These are phyloP conservation scores for Lachancea waltii DNA, from an alignment of 805 yeast genomes.

Conservation along the genomic window DNA sequence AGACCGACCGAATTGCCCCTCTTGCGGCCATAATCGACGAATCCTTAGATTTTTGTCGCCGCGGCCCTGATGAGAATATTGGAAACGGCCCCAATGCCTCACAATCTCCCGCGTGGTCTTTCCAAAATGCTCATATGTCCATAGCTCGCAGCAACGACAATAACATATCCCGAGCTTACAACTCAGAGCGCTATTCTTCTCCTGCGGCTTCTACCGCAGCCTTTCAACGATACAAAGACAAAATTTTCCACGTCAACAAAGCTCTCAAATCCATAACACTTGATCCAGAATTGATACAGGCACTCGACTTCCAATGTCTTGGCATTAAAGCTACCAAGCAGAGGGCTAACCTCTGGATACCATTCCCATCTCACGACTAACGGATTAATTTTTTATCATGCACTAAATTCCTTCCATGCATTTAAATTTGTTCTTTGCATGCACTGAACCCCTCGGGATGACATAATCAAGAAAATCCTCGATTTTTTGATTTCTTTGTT, in stretches of 20 bases:
- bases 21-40: conserved; percentile 3
- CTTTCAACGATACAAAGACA: background rate
- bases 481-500: conserved; percentile 3
- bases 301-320: conserved; percentile 5
- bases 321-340: conserved; percentile 10
- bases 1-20: background rate
- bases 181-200: background rate
- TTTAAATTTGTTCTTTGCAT: background rate
- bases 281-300: background rate
- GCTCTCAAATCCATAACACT: conserved; percentile 1
- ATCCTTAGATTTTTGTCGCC: conserved; percentile 5
- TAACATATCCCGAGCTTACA: background rate
- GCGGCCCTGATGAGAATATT: background rate
- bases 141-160: conserved; percentile 2
- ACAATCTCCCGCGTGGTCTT: background rate
- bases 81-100: background rate
- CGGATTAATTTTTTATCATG: too few species aligned
- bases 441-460: too few species aligned
- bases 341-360: conserved; percentile 8
- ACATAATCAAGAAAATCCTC: too few species aligned
- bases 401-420: too few species aligned
- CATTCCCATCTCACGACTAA: conserved; percentile 2
- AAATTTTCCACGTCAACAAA: conserved; percentile 3
- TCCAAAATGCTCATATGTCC: conserved; percentile 8
- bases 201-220: background rate